phyloP scores from a whole-genome alignment of 768 basidiomycete genomes.

The Boletus tomentosulus region DNA sequence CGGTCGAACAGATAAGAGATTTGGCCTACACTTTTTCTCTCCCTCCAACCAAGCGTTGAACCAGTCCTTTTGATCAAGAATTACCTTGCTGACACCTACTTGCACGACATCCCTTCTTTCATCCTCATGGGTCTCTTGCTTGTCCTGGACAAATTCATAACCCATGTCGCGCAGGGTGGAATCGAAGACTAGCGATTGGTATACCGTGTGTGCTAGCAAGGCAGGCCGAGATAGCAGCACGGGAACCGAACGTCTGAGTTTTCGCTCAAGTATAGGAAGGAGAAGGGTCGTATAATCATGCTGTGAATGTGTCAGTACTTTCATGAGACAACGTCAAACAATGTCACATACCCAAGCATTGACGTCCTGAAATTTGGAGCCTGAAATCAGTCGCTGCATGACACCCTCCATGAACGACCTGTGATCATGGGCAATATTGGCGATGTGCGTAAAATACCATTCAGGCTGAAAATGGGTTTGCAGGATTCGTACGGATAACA shows the following conservation, averaged over 20 bases:
- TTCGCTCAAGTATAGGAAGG: slow-evolving; percentile 70
- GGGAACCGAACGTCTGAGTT: slow-evolving; percentile 73
- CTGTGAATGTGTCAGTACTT: slow-evolving; percentile 37
- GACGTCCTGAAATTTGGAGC: slow-evolving; percentile 58
- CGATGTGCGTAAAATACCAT: slow-evolving; percentile 92
- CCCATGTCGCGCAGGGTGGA: slow-evolving; percentile 69
- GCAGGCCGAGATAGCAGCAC: slow-evolving; percentile 72
- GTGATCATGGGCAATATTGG: slow-evolving; percentile 86
- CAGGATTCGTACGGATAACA: background rate
- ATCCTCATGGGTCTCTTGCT: slow-evolving; percentile 5
- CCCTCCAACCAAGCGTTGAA: slow-evolving; percentile 87
- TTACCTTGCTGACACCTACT: slow-evolving; percentile 77
- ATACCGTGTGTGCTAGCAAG: slow-evolving; percentile 91
- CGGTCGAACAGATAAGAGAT: background rate
- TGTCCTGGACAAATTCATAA: slow-evolving; percentile 46
- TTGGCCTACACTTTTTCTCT: slow-evolving; percentile 76
- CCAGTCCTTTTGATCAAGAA: slow-evolving; percentile 84
- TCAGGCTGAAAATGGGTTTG: slow-evolving; percentile 62
- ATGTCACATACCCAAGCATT: slow-evolving; percentile 66
- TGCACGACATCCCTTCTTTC: slow-evolving; percentile 39
- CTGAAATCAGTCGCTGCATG: slow-evolving; percentile 64
- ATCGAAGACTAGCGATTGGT: slow-evolving; percentile 89
- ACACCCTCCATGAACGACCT: slow-evolving; percentile 70
- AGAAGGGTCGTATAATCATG: slow-evolving; percentile 80
- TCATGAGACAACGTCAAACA: background rate